Percentiles rank a stretch among this genome's conserved stretches.
phyloP scores from a whole-genome alignment of 306 rosid genomes.

The Prunus fruticosa region DNA sequence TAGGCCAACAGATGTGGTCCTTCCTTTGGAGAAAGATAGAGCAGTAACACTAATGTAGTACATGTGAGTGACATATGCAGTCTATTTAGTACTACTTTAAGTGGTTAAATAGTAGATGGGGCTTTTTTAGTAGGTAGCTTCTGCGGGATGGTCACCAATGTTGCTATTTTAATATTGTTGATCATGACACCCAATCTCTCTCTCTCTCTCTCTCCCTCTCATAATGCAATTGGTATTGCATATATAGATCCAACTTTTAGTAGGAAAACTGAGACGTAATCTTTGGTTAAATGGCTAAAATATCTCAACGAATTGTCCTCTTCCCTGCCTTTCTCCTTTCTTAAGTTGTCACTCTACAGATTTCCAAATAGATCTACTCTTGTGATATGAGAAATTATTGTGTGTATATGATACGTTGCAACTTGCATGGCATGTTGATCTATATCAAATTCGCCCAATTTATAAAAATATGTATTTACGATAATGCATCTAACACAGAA shows the following conservation, averaged over 20 bases:
- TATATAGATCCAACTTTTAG: neutral
- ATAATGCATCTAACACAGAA: too few species aligned
- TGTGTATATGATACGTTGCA: too few species aligned
- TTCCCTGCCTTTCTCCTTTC: neutral
- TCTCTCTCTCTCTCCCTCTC: neutral
- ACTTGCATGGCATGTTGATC: neutral
- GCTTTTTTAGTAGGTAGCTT: constrained; percentile 21
- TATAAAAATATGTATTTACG: too few species aligned
- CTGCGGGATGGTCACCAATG: constrained; percentile 15
- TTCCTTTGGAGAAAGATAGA: constrained; percentile 35
- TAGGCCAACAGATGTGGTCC: constrained; percentile 57
- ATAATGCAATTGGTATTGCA: neutral
- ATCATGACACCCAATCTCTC: neutral
- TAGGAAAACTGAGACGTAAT: neutral
- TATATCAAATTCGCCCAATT: neutral
- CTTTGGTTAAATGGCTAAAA: neutral
- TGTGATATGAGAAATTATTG: neutral
- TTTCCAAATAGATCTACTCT: neutral
- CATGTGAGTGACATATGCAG: constrained; percentile 50
- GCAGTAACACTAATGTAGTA: constrained; percentile 37
- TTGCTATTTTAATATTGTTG: neutral
- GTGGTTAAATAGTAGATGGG: constrained; percentile 45
- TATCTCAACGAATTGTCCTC: neutral
- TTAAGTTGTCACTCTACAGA: neutral
- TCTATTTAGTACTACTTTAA: constrained; percentile 37